Evolutionary conservation across 2,329 filamentous ascomycete genomes (phyloP), one percentile per base, ranked within the genome.

Genomic region (Colletotrichum sojae): DNA sequence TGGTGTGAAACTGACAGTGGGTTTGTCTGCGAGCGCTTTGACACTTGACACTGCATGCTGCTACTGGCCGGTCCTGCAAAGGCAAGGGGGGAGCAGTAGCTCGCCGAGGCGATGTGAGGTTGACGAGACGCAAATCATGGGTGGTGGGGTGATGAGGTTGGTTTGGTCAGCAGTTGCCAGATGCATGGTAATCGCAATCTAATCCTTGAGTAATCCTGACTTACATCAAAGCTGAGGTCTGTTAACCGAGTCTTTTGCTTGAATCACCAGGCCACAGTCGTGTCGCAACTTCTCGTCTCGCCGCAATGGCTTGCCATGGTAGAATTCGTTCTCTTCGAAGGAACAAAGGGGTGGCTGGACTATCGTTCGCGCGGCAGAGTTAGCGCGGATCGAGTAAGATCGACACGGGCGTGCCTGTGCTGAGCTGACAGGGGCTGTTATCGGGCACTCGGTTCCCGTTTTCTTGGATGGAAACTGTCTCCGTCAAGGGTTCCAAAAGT

Each of bases 1-100:
- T 63, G 67, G 57, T 54, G 46, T 67, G 67, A 70, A 70, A 70
- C 67, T 36, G 46, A 52, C 40, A 53, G 67, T 67, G 67, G 67
- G 51, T 68, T 58, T 63, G 45, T 49, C 63, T 57, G 58, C 53
- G 46, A 57, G 40, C 67, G 67, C 67, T 70, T 70, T 68, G 31
- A 36, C 31, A 36, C 31, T 70, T 68, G 67, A 70, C 67, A 18
- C 36, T 40, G 39, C 39, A 31, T 10, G n/a, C 51, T 63, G 51
- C 40, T 55, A 25, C 62, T 43, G 25, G 53, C 15, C 45, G 53
- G 59, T n/a, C 36, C 43, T 63, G 43, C 57, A 40, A 43, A 39
- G 43, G 43, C 22, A 49, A 43, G 51, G 60, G n/a, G 20, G 39
- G 16, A 54, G 52, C 36, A 48, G 22, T 46, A 57, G 18, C 48